Evolutionary conservation across 495 filamentous ascomycete species (phyloP).

Genomic region (Apiosordaria backusii): DNA sequence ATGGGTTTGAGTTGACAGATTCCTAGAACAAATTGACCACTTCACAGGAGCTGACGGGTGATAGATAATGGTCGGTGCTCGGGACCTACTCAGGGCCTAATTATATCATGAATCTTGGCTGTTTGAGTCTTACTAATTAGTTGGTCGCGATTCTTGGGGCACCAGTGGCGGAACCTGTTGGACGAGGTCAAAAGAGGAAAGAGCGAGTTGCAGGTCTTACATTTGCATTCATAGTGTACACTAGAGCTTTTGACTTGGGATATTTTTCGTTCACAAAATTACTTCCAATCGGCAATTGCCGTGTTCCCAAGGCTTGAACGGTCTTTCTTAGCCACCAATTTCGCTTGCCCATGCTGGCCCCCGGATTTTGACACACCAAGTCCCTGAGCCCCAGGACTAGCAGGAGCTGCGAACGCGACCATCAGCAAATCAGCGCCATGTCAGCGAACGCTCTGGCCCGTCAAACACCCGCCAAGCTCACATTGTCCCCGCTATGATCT

Average conservation of each 20-base stretch:
- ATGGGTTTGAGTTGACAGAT: no score
- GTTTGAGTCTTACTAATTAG: no score
- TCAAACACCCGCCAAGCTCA: background rate
- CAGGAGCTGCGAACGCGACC: background rate
- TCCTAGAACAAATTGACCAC: no score
- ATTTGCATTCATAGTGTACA: no score
- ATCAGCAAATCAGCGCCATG: background rate
- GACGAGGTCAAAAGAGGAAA: no score
- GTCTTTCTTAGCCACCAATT: background rate
- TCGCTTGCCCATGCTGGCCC: background rate
- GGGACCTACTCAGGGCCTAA: no score
- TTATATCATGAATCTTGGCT: no score
- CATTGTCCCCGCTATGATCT: background rate
- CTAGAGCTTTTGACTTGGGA: background rate
- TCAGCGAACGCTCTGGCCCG: background rate
- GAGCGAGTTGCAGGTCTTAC: background rate
- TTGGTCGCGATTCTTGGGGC: no score
- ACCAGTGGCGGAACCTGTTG: no score
- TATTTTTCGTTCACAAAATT: background rate
- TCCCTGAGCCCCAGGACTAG: background rate
- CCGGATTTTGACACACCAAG: background rate
- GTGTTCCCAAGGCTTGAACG: background rate
- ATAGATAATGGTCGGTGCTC: no score
- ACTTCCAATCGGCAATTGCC: background rate
- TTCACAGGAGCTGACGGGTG: no score